Conservation (phyloP, 2,329 filamentous ascomycete genomes). For the Rhinocladiella similis region DNA sequence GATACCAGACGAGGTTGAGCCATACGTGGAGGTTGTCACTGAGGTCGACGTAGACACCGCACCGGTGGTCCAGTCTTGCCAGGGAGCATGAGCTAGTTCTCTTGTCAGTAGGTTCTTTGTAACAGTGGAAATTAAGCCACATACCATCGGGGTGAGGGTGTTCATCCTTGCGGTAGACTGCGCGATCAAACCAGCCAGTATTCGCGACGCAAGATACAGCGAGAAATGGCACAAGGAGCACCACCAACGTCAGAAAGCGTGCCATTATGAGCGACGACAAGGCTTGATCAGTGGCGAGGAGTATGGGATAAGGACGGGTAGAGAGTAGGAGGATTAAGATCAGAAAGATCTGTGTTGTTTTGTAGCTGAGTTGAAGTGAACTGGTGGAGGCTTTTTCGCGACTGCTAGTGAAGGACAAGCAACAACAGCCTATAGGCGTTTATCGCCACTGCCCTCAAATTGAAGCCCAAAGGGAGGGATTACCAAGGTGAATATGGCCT, state of each 20-base stretch:
- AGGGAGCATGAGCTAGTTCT: neutral
- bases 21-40: neutral
- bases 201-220: neutral
- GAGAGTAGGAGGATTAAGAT: too few relatives aligned
- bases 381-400: too few relatives aligned
- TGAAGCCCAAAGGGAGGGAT: too few relatives aligned
- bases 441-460: too few relatives aligned
- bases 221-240: neutral
- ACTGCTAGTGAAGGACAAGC: too few relatives aligned
- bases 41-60: neutral
- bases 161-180: slow-evolving; percentile 1
- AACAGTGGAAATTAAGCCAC: neutral
- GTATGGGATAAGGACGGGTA: too few relatives aligned
- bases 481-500: too few relatives aligned
- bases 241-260: neutral
- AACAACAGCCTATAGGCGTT: too few relatives aligned
- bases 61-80: neutral
- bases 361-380: too few relatives aligned
- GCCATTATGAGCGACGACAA: neutral
- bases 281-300: too few relatives aligned
- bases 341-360: too few relatives aligned
- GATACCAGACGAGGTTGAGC: neutral
- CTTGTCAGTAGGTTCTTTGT: neutral
- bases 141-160: neutral
- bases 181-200: neutral